phyloP scores from a whole-genome alignment of 768 basidiomycete species.

The Sistotremastrum niveocremeum region DNA sequence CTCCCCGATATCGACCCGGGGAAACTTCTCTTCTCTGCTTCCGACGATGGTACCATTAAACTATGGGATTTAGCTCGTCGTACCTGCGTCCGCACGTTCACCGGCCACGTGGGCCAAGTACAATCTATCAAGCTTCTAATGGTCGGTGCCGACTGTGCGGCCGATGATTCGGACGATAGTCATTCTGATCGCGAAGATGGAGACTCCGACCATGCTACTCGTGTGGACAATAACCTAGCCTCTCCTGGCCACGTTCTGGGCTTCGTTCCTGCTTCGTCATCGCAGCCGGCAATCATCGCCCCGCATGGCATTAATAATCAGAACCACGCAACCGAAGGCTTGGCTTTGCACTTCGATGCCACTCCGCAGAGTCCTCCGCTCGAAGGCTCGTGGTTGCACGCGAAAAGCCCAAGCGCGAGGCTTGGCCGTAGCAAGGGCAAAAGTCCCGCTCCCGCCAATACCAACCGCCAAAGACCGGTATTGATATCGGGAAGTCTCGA shows the following conservation, averaged over 20 bases:
- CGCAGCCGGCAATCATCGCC: slow-evolving; percentile 4
- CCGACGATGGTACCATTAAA: slow-evolving; percentile 86
- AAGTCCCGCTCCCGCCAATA: background rate
- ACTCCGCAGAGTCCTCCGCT: too few relatives aligned
- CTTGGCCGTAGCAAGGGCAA: background rate
- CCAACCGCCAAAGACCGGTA: slow-evolving; percentile 37
- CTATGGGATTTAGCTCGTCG: slow-evolving; percentile 84
- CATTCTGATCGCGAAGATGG: slow-evolving; percentile 4
- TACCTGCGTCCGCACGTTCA: slow-evolving; percentile 71
- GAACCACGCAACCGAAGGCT: too few relatives aligned
- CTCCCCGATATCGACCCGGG: slow-evolving; percentile 53
- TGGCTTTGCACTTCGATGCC: too few relatives aligned
- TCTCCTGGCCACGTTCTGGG: too few relatives aligned
- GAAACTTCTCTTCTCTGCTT: slow-evolving; percentile 95
- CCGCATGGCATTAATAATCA: background rate
- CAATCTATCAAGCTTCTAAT: slow-evolving; percentile 78
- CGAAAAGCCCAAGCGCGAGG: background rate
- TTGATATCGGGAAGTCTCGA: slow-evolving; percentile 86
- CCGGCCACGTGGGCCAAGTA: slow-evolving; percentile 88
- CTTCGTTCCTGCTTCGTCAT: background rate
- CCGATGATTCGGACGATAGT: slow-evolving; percentile 12
- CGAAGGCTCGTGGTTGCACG: background rate
- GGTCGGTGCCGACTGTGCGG: slow-evolving; percentile 37
- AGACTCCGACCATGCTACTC: background rate
- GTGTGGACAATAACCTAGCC: too few relatives aligned